Evolutionary conservation across 2,329 filamentous ascomycete species (phyloP), one percentile per base, ranked within the genome.

Genomic region (Curvularia spicifera): DNA sequence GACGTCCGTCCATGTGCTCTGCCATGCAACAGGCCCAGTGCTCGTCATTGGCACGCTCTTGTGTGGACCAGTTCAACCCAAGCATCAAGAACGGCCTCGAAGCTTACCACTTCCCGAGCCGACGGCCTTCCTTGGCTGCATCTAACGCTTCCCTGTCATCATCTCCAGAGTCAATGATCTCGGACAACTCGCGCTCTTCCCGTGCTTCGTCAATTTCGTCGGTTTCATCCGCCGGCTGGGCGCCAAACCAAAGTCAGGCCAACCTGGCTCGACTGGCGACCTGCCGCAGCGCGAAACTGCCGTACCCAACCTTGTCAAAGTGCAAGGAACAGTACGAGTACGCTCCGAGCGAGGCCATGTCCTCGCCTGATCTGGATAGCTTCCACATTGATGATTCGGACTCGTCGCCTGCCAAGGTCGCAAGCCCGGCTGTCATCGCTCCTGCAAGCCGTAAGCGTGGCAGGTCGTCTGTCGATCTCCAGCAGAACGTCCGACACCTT

Each of bases 401-500:
- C 57, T 68, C 67, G 15, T 70, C 67, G 6, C 66, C 71, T 5
- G 60, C 65, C 51, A 68, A 65, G 53, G 60, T 69, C 20, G 69
- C 72, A 39, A 74, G 71, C 56, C 71, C 71, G 31, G 51, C 60
- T n/a, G 59, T 65, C 9, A 63, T 62, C 37, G 56, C 64, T 37
- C 57, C 64, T 39, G 53, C 67, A 26, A 79, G 63, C 68, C 81
- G 53, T 57, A 90, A 90, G 80, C 84, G 88, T 65, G 85, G 83
- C 68, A 81, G 87, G 50, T 82, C 86, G 7, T 89, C 86, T 13
- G 80, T 84, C 54, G 87, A 90, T 57, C 69, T 78, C 78, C 88
- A 90, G 69, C 86, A 89, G 59, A 88, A 89, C 57, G 88, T 91
- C 10, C 86, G 88, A 53, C 84, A 87, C 51, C 80, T 90, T 66